These are phyloP conservation scores for Shiraia bambusicola DNA, from an alignment of 2,329 filamentous ascomycete species.

Conservation along the genomic window DNA sequence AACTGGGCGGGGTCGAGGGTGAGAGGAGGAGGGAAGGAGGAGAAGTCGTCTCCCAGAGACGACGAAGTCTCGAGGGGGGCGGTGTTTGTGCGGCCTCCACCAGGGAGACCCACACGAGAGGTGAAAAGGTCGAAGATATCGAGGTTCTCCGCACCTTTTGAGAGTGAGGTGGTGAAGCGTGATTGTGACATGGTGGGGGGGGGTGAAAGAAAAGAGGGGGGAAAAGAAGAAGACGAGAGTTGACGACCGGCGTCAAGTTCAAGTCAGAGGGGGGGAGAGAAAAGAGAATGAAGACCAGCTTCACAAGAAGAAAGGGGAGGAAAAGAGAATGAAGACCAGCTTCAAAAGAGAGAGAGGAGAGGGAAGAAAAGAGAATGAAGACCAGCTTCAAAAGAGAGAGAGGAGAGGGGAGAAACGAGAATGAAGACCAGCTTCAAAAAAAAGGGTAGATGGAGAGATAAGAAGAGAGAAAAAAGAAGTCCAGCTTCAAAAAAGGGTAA, in stretches of 20 bases:
- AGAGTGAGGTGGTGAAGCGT: no score
- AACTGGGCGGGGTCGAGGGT: no score
- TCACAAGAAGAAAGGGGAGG: not conserved
- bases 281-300: no score
- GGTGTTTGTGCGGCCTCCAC: no score
- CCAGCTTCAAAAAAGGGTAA: not conserved
- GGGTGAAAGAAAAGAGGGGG: not conserved
- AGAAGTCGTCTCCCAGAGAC: no score
- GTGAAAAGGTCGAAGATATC: no score
- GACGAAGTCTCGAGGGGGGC: no score
- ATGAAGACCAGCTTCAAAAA: slow-evolving; percentile 9
- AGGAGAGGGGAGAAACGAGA: not conserved
- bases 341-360: not conserved
- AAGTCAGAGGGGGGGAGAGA: no score
- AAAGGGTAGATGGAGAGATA: not conserved
- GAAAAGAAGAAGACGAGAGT: not conserved
- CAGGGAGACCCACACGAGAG: no score
- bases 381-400: not conserved
- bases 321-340: not conserved
- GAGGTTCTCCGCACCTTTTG: no score
- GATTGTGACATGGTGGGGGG: slow-evolving; percentile 1
- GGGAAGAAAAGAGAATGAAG: not conserved
- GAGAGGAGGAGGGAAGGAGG: no score
- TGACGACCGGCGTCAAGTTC: slow-evolving; percentile 4
- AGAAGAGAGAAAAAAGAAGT: not conserved